These are phyloP conservation scores for Exidia glandulosa DNA, from an alignment of 768 basidiomycete species.

Conservation along the genomic window DNA sequence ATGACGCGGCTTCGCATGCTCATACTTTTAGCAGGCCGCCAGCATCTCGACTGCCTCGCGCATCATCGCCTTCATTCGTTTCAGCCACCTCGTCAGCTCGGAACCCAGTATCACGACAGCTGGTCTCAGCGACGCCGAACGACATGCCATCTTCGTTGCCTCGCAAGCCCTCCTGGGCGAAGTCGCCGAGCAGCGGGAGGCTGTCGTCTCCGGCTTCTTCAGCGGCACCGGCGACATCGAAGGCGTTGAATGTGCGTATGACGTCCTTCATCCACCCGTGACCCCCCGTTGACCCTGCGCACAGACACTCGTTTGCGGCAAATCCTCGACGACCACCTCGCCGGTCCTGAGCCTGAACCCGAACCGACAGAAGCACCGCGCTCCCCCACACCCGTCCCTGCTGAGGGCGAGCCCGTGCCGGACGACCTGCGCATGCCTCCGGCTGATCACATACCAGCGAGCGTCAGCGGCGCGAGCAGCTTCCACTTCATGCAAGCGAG, in stretches of 20 bases:
- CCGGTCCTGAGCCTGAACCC: constrained; percentile 29
- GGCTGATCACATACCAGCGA: constrained; percentile 1
- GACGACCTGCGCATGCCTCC: too few relatives aligned
- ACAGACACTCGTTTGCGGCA: constrained; percentile 53
- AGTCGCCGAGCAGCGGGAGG: constrained; percentile 38
- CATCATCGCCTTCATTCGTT: neutral
- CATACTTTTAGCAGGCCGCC: neutral
- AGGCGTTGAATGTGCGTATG: constrained; percentile 50
- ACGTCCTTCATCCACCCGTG: neutral
- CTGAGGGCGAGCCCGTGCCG: neutral
- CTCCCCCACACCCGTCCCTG: constrained; percentile 1
- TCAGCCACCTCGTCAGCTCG: neutral
- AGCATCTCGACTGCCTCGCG: neutral
- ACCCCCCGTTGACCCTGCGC: constrained; percentile 3
- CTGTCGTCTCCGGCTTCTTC: constrained; percentile 44
- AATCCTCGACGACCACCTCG: constrained; percentile 41
- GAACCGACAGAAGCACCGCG: constrained; percentile 8
- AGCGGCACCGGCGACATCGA: constrained; percentile 47
- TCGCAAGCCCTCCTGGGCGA: constrained; percentile 46
- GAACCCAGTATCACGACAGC: neutral
- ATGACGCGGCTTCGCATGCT: neutral
- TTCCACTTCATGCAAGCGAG: constrained; percentile 79
- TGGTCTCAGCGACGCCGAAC: constrained; percentile 38
- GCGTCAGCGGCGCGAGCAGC: constrained; percentile 30
- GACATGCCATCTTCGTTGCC: constrained; percentile 40